These are phyloP conservation scores for Fraxinus americana DNA, from an alignment of 257 asterid species.

Conservation along the genomic window DNA sequence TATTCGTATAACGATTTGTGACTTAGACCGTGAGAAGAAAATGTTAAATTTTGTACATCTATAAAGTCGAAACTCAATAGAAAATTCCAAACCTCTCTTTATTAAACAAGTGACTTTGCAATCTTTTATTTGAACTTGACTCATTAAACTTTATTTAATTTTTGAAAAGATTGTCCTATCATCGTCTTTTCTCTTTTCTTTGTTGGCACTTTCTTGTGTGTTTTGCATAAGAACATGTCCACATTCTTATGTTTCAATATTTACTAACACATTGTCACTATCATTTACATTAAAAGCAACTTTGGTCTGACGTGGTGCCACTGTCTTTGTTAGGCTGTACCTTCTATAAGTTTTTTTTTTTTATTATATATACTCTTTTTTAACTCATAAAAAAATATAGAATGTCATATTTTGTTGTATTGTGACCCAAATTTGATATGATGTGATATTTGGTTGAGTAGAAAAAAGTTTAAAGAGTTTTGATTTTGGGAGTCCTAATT, in stretches of 20 bases:
- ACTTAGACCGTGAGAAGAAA: too few relatives aligned
- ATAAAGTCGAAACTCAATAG: not conserved
- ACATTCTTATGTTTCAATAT: conserved; percentile 13
- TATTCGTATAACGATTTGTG: too few relatives aligned
- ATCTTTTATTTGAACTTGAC: not conserved
- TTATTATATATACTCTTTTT: conserved; percentile 10
- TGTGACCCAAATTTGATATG: too few relatives aligned
- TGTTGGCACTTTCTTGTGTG: conserved; percentile 10
- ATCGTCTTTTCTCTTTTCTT: not conserved
- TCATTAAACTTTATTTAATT: not conserved
- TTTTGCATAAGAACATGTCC: conserved; percentile 13
- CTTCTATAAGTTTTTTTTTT: conserved; percentile 14
- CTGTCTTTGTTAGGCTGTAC: conserved; percentile 31
- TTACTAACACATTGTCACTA: conserved; percentile 18
- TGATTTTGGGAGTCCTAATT: too few relatives aligned
- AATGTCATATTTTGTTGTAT: not conserved
- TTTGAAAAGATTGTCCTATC: conserved; percentile 25
- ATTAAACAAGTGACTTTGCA: not conserved
- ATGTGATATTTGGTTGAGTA: too few relatives aligned
- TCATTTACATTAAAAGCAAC: conserved; percentile 33
- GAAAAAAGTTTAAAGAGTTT: too few relatives aligned
- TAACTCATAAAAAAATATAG: not conserved
- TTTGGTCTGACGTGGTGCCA: conserved; percentile 43
- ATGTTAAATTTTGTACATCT: too few relatives aligned
- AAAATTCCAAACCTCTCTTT: not conserved